Base-by-base conservation (phyloP, 2,329 filamentous ascomycete species). In the Colletotrichum liriopes region DNA sequence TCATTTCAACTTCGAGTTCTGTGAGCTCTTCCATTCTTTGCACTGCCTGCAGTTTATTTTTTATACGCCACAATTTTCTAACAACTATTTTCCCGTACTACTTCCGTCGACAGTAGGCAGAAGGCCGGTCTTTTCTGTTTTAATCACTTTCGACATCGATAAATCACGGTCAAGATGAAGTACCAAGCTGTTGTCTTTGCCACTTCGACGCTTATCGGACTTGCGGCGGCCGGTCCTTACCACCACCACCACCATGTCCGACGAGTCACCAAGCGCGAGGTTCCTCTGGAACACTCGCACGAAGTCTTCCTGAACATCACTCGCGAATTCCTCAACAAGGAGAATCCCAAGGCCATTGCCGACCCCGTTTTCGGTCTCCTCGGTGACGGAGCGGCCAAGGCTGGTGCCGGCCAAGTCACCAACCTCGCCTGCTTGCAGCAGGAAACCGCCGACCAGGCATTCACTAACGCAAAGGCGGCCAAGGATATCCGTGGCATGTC, bases 381-480 rank as follows among this genome's bases (percentile, higher is more conserved):
- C 5, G 90, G 89, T 69, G 84, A 86, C 71, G 84, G 82, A 8
- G 86, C 89, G 2, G 88, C 86, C 0, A 80, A 82, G 4, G 77
- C 78, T 5, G 71, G 84, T 47, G 79, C 81, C 23, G 75, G 75
- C 39, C 54, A 76, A 20, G 81, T 84, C 55, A 77, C 79, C 63
- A 82, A 86, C 75, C 77, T 85, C 23, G 84, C 84, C 77, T 86
- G 84, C 68, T 74, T 86, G 65, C 84, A 86, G 78, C 84, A 86
- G 76, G 84, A 83, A 61, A 86, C 85, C 45, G 88, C 88, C 16
- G 88, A 90, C 73, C 87, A 89, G 80, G 88, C 88, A 29, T 90
- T 90, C 79, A 90, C 87, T 78, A 90, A 90, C 74, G 87, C 88
- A 41, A 90, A 90, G 78, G 86, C 79, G 0, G 83, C 82, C 29